A percentile compares a stretch with the other conserved stretches of the same genome.
Conservation (phyloP, 345 rosid genomes). For the Bretschneidera sinensis region DNA sequence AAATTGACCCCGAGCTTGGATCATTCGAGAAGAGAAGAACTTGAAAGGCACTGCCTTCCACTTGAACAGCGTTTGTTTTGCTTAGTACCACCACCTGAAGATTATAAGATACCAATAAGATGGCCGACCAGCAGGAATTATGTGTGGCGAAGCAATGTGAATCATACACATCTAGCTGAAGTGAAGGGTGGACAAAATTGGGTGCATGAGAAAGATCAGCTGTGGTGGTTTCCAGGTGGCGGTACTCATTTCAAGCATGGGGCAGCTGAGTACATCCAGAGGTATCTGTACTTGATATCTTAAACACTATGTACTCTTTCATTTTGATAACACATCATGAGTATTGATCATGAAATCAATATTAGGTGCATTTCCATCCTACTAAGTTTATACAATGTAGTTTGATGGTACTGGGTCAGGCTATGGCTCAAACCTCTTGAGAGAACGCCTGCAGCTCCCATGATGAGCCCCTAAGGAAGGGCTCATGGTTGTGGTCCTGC, state of each 20-base stretch:
- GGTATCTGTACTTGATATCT: constrained; percentile 31
- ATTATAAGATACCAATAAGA: constrained; percentile 75
- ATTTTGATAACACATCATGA: background rate
- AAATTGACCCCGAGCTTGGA: constrained; percentile 52
- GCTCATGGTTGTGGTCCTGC: too few species aligned
- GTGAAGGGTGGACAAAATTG: constrained; percentile 97
- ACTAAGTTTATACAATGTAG: background rate
- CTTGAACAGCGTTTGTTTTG: constrained; percentile 73
- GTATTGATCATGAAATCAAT: background rate
- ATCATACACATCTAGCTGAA: constrained; percentile 81
- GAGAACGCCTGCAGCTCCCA: too few species aligned
- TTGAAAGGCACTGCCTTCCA: constrained; percentile 91
- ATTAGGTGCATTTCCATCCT: background rate
- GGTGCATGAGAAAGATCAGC: constrained; percentile 70
- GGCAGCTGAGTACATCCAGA: constrained; percentile 81
- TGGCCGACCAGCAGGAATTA: constrained; percentile 93
- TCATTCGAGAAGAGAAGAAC: constrained; percentile 67
- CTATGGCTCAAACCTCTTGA: too few species aligned
- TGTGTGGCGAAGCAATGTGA: constrained; percentile 92
- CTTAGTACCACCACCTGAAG: constrained; percentile 83
- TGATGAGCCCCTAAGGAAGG: too few species aligned
- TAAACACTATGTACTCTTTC: too few species aligned
- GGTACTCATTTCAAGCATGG: constrained; percentile 98
- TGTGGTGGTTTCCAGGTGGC: constrained; percentile 99
- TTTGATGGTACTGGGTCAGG: too few species aligned